A percentile compares a stretch with the other conserved stretches of the same genome.
phyloP scores from a whole-genome alignment of 805 yeast species.

The Wickerhamomyces kurtzmanii region DNA sequence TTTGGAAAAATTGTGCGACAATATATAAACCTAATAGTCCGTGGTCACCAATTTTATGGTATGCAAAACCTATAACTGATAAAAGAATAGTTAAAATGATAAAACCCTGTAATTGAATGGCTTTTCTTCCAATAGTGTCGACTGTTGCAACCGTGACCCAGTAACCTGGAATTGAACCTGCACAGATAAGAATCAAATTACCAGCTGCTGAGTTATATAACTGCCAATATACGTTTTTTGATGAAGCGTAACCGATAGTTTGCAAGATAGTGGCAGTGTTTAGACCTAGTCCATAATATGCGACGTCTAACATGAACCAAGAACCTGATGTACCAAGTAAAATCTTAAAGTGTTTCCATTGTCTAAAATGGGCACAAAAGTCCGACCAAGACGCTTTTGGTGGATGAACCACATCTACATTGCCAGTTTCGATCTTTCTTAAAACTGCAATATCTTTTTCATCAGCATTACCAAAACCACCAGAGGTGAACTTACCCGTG shows the following conservation, averaged over 20 bases:
- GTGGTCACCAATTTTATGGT: slow-evolving; percentile 54
- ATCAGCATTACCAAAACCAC: slow-evolving; percentile 40
- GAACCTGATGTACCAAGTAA: slow-evolving; percentile 84
- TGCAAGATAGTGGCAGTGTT: slow-evolving; percentile 72
- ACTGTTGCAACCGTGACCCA: slow-evolving; percentile 78
- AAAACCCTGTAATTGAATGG: slow-evolving; percentile 74
- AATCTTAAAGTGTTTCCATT: slow-evolving; percentile 84
- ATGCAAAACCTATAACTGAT: slow-evolving; percentile 78
- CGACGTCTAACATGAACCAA: slow-evolving; percentile 88
- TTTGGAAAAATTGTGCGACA: slow-evolving; percentile 78
- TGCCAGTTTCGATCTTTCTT: slow-evolving; percentile 37
- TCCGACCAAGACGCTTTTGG: slow-evolving; percentile 79
- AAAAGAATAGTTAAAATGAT: slow-evolving; percentile 58
- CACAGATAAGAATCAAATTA: slow-evolving; percentile 86
- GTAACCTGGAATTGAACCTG: slow-evolving; percentile 93
- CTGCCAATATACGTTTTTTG: slow-evolving; percentile 56
- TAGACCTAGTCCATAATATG: slow-evolving; percentile 81
- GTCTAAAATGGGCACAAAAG: slow-evolving; percentile 61
- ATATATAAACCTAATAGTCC: slow-evolving; percentile 74
- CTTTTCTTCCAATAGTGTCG: slow-evolving; percentile 78
- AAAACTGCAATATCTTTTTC: slow-evolving; percentile 32
- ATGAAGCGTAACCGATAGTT: slow-evolving; percentile 77
- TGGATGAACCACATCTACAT: slow-evolving; percentile 44
- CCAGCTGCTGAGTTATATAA: slow-evolving; percentile 81
- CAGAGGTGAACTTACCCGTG: slow-evolving; percentile 37